These are phyloP conservation scores for Agastache rugosa DNA, from an alignment of 257 asterid species.

Conservation along the genomic window DNA sequence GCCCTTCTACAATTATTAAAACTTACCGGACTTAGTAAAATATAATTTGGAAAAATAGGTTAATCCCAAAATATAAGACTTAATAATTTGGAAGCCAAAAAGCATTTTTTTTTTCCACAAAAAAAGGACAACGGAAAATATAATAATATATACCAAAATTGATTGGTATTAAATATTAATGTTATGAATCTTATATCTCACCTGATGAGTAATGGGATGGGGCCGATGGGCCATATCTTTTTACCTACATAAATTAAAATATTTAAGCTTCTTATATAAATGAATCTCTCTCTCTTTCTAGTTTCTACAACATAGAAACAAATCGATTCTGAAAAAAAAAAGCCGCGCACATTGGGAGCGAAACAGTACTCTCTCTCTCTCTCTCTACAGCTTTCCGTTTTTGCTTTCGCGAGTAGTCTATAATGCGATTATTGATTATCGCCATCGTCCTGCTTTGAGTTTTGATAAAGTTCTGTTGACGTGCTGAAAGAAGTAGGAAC, in stretches of 20 bases:
- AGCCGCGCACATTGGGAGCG: background rate
- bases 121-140: too few relatives aligned
- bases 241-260: too few relatives aligned
- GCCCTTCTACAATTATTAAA: too few relatives aligned
- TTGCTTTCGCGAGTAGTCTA: conserved; percentile 9
- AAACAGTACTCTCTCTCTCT: background rate
- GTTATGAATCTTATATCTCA: background rate
- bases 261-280: background rate
- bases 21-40: too few relatives aligned
- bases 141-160: too few relatives aligned
- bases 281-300: background rate
- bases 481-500: conserved; percentile 31
- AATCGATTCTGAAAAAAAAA: background rate
- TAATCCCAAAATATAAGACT: too few relatives aligned
- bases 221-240: background rate
- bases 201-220: background rate
- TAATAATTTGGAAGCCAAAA: too few relatives aligned
- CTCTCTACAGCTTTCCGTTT: background rate
- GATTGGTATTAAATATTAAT: too few relatives aligned
- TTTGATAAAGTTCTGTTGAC: conserved; percentile 36
- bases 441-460: conserved; percentile 37
- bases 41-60: too few relatives aligned
- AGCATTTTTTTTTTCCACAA: too few relatives aligned
- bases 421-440: conserved; percentile 18
- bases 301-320: background rate